Percentiles rank a stretch among this genome's conserved stretches.
phyloP scores from a whole-genome alignment of 2,329 filamentous ascomycete genomes.

The Fusarium chuoi region DNA sequence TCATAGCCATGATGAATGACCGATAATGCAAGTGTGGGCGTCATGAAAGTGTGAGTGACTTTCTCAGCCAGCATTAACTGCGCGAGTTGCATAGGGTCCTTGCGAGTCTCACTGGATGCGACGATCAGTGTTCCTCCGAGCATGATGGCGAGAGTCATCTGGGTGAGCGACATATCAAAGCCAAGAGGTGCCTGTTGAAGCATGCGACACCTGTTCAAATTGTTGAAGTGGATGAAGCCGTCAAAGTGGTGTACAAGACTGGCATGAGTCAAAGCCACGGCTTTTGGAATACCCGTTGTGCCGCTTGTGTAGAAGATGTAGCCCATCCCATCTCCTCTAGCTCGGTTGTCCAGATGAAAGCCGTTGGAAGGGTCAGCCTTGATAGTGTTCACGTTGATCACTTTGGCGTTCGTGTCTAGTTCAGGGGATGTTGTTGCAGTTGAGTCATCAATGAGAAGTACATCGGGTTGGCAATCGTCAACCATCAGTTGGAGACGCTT shows the following conservation, averaged over 20 bases:
- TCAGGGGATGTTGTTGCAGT: not conserved
- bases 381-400: not conserved
- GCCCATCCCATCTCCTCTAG: not conserved
- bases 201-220: not conserved
- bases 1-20: slow-evolving; percentile 4
- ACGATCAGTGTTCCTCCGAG: not conserved
- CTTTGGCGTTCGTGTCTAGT: not conserved
- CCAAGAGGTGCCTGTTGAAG: slow-evolving; percentile 6
- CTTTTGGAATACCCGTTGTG: slow-evolving; percentile 3
- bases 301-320: slow-evolving; percentile 6
- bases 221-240: not conserved
- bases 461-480: not conserved
- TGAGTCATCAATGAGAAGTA: not conserved
- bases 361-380: not conserved
- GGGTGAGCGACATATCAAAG: slow-evolving; percentile 4
- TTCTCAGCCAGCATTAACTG: slow-evolving; percentile 4
- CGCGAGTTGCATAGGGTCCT: not conserved
- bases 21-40: not conserved
- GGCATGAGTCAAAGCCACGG: not conserved
- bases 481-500: slow-evolving; percentile 2
- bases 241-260: not conserved
- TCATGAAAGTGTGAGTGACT: slow-evolving; percentile 6
- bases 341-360: not conserved
- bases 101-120: not conserved
- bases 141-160: not conserved